Conservation (phyloP, 139 green algal genomes). For the Chlamydomonas sp. region DNA sequence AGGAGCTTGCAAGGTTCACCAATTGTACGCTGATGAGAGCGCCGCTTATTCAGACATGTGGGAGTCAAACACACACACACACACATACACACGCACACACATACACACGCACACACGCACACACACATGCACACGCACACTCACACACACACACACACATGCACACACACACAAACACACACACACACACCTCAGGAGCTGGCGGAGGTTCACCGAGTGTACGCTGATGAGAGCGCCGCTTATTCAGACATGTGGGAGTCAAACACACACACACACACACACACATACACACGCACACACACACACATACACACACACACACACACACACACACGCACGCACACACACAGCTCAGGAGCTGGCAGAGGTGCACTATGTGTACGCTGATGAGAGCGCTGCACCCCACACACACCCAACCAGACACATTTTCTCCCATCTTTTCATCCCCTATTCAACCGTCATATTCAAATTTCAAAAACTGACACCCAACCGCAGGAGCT, state of each 20-base stretch:
- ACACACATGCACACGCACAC: no score
- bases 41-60: no score
- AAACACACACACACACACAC: constrained; percentile 4
- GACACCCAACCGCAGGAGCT: no score
- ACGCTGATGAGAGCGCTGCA: no score
- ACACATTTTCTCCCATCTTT: neutral
- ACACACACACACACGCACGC: neutral
- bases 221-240: constrained; percentile 39
- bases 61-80: neutral
- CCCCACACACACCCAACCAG: neutral
- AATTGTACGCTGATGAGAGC: no score
- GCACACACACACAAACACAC: no score
- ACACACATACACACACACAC: constrained; percentile 3
- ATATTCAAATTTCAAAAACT: no score
- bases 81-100: neutral
- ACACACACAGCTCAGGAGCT: neutral
- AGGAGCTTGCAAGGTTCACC: neutral
- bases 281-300: neutral
- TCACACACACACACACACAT: no score
- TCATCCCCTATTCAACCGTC: neutral
- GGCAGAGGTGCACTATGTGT: neutral
- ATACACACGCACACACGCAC: neutral
- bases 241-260: no score
- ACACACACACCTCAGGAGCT: no score
- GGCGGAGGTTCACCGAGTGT: constrained; percentile 31